Percentiles rank a stretch among this genome's conserved stretches.
phyloP scores from a whole-genome alignment of 306 rosid genomes.

The Citrullus amarus region DNA sequence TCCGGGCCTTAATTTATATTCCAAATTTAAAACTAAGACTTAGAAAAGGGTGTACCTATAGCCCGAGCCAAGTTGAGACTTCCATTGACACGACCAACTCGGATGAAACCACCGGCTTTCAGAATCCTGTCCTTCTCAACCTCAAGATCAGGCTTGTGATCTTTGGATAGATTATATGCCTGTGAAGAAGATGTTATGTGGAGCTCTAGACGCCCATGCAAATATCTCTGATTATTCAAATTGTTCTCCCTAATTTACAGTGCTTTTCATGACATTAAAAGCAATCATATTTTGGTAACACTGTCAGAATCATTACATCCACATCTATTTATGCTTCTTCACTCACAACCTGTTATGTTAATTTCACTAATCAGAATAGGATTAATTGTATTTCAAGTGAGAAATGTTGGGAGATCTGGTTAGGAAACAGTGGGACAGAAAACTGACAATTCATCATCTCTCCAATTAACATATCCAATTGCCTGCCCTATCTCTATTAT shows the following conservation, averaged over 20 bases:
- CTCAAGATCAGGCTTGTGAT: constrained; percentile 93
- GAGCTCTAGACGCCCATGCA: not conserved
- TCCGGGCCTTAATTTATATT: not conserved
- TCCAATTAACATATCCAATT: not conserved
- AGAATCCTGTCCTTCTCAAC: constrained; percentile 78
- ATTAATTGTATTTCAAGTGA: not conserved
- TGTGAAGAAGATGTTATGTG: constrained; percentile 11
- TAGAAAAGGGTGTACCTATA: constrained; percentile 37
- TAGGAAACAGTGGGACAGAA: not conserved
- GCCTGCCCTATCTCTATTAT: not conserved
- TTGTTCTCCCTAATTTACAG: not conserved
- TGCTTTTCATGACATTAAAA: not conserved
- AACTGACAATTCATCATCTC: not conserved
- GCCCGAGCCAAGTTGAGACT: constrained; percentile 89
- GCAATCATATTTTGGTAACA: not conserved
- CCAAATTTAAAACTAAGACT: not conserved
- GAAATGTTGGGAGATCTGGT: not conserved
- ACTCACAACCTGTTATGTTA: not conserved
- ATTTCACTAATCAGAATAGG: not conserved
- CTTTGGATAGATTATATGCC: constrained; percentile 85
- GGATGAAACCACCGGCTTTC: constrained; percentile 89
- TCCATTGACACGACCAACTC: constrained; percentile 92
- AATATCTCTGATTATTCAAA: not conserved
- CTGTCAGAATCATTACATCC: not conserved
- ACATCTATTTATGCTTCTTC: not conserved